These are phyloP conservation scores for Penicillium sp. DNA, from an alignment of 2,329 filamentous ascomycete species.

Conservation along the genomic window DNA sequence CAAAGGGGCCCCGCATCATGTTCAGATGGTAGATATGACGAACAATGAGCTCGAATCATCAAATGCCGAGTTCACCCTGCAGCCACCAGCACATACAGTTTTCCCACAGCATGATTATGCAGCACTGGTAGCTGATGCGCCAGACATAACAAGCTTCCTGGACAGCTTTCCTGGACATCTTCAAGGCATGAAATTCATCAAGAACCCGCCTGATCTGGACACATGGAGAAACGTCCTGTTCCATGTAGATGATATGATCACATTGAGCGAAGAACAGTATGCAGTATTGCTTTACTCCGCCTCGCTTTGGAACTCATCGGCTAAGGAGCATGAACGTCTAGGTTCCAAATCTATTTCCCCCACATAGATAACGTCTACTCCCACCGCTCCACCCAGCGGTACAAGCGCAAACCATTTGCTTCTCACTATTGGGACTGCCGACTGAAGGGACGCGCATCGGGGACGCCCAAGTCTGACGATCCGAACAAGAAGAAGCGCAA, in stretches of 20 bases:
- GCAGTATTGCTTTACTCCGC: constrained; percentile 22
- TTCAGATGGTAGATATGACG: constrained; percentile 7
- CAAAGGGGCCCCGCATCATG: neutral
- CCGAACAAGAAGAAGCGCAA: constrained; percentile 82
- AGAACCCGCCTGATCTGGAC: constrained; percentile 67
- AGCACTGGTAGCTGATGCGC: constrained; percentile 11
- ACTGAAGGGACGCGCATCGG: constrained; percentile 75
- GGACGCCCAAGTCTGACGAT: constrained; percentile 76
- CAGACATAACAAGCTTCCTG: constrained; percentile 15
- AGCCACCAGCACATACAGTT: constrained; percentile 14
- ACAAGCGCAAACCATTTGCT: constrained; percentile 79
- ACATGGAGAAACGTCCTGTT: constrained; percentile 73
- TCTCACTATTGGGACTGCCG: constrained; percentile 86
- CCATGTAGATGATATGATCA: constrained; percentile 71
- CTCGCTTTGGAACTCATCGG: neutral
- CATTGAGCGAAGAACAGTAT: constrained; percentile 73
- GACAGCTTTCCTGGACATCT: constrained; percentile 28
- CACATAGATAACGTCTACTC: constrained; percentile 85
- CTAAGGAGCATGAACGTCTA: constrained; percentile 33
- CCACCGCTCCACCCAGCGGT: constrained; percentile 76
- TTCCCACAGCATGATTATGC: constrained; percentile 22
- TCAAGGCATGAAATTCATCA: constrained; percentile 55
- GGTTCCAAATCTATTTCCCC: constrained; percentile 78
- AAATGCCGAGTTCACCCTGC: constrained; percentile 23
- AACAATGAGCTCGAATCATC: constrained; percentile 12